A percentile compares a stretch with the other conserved stretches of the same genome.
Evolutionary conservation across 805 yeast genomes (phyloP).

Genomic region (Kazachstania bromeliacearum): DNA sequence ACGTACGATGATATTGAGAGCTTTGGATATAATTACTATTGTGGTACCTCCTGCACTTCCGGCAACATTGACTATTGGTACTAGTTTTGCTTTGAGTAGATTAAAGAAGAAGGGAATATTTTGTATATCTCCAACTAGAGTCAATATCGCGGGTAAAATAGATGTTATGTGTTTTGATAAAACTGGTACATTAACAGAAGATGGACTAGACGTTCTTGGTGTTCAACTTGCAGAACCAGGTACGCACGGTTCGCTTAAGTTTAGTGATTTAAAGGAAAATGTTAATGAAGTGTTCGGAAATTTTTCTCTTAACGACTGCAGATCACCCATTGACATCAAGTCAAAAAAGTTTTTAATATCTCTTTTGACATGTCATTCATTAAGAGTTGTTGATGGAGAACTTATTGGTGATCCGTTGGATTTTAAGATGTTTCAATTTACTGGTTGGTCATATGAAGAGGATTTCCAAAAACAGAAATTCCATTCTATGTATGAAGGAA

Average conservation of each 20-base stretch:
- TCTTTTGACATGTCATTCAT: slow-evolving; percentile 70
- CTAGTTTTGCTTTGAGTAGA: slow-evolving; percentile 80
- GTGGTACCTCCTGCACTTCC: slow-evolving; percentile 99
- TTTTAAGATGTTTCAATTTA: slow-evolving; percentile 84
- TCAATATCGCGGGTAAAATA: slow-evolving; percentile 91
- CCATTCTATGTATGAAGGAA: slow-evolving; percentile 31
- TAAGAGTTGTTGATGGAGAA: slow-evolving; percentile 68
- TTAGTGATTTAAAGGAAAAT: slow-evolving; percentile 21
- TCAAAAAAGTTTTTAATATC: slow-evolving; percentile 30
- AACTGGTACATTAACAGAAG: slow-evolving; percentile 96
- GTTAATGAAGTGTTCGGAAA: slow-evolving; percentile 20
- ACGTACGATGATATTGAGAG: slow-evolving; percentile 69
- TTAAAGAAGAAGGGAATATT: slow-evolving; percentile 60
- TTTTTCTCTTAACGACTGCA: slow-evolving; percentile 24
- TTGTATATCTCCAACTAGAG: slow-evolving; percentile 90
- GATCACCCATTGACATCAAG: slow-evolving; percentile 23
- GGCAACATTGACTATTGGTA: slow-evolving; percentile 93
- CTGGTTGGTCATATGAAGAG: slow-evolving; percentile 69
- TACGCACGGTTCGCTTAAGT: slow-evolving; percentile 12
- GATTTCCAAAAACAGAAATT: slow-evolving; percentile 38
- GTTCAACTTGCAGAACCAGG: slow-evolving; percentile 33
- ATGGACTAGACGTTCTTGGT: slow-evolving; percentile 82
- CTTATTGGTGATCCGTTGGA: slow-evolving; percentile 92
- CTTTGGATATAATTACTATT: slow-evolving; percentile 87
- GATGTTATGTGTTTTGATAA: slow-evolving; percentile 91